A percentile compares a stretch with the other conserved stretches of the same genome.
Conservation (phyloP, 345 rosid genomes). For the Melaleuca quinquenervia region DNA sequence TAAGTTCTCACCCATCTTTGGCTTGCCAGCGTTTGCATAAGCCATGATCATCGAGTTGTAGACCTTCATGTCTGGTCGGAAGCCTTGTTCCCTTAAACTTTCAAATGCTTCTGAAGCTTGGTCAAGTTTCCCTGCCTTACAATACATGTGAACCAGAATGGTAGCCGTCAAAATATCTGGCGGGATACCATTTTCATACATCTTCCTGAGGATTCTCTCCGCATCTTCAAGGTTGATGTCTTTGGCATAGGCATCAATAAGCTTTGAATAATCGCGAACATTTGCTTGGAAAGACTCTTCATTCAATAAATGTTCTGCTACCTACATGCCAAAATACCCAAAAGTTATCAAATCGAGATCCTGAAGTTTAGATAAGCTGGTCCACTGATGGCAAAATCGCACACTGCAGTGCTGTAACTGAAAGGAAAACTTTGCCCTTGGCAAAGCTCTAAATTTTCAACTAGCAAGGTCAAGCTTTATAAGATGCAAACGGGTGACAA, state of each 20-base stretch:
- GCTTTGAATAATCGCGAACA: slow-evolving; percentile 51
- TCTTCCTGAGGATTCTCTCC: slow-evolving; percentile 64
- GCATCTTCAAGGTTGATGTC: slow-evolving; percentile 45
- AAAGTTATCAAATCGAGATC: not conserved
- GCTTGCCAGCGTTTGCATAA: slow-evolving; percentile 47
- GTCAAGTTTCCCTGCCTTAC: slow-evolving; percentile 58
- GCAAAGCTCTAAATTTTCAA: not conserved
- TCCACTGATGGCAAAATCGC: not conserved
- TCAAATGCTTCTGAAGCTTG: slow-evolving; percentile 63
- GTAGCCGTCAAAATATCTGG: slow-evolving; percentile 50
- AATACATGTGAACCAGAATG: slow-evolving; percentile 53
- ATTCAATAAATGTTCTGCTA: slow-evolving; percentile 51
- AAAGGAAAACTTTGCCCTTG: not conserved
- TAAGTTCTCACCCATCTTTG: slow-evolving; percentile 32
- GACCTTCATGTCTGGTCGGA: slow-evolving; percentile 42
- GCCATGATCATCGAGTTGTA: slow-evolving; percentile 75
- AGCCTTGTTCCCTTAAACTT: slow-evolving; percentile 47
- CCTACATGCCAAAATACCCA: slow-evolving; percentile 30
- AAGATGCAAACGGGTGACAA: not conserved
- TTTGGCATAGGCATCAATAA: slow-evolving; percentile 59
- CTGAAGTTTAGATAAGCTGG: not conserved
- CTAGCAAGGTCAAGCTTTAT: not conserved
- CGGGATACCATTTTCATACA: slow-evolving; percentile 46
- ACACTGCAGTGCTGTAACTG: not conserved
- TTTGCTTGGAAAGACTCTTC: slow-evolving; percentile 57